phyloP scores from a whole-genome alignment of 2,329 filamentous ascomycete genomes.

The Eurotiales sp. region DNA sequence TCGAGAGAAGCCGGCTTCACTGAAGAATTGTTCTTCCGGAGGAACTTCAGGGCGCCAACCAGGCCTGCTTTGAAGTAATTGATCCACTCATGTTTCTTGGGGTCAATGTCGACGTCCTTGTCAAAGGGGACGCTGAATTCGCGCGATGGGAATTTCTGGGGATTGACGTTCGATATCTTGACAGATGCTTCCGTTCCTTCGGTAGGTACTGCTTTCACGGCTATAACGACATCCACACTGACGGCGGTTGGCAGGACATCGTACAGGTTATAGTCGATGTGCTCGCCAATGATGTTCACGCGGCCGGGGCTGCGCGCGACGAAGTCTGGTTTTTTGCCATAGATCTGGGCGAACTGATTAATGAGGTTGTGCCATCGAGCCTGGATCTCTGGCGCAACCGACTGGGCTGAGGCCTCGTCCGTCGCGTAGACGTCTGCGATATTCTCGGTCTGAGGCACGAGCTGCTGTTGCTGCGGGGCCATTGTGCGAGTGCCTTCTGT shows the following conservation, averaged over 20 bases:
- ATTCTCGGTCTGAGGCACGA: conserved; percentile 69
- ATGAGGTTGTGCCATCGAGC: conserved; percentile 73
- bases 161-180: conserved; percentile 74
- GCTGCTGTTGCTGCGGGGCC: conserved; percentile 40
- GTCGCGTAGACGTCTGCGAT: conserved; percentile 80
- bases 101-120: conserved; percentile 72
- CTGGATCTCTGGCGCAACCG: conserved; percentile 64
- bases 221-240: conserved; percentile 83
- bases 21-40: conserved; percentile 62
- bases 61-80: conserved; percentile 98
- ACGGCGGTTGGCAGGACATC: conserved; percentile 95
- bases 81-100: conserved; percentile 84
- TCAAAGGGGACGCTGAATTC: conserved; percentile 67
- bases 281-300: conserved; percentile 98
- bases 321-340: conserved; percentile 70
- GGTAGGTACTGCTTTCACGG: conserved; percentile 56
- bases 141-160: conserved; percentile 68
- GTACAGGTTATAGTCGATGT: conserved; percentile 98
- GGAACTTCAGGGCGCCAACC: conserved; percentile 71
- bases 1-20: conserved; percentile 76
- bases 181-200: conserved; percentile 56
- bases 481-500: conserved; percentile 26
- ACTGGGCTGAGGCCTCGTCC: conserved; percentile 69
- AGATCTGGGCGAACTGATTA: conserved; percentile 64
- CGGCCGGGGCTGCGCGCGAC: conserved; percentile 86